A percentile compares a stretch with the other conserved stretches of the same genome.
Conservation (phyloP, 306 rosid species). For the Gleditsia sinensis region DNA sequence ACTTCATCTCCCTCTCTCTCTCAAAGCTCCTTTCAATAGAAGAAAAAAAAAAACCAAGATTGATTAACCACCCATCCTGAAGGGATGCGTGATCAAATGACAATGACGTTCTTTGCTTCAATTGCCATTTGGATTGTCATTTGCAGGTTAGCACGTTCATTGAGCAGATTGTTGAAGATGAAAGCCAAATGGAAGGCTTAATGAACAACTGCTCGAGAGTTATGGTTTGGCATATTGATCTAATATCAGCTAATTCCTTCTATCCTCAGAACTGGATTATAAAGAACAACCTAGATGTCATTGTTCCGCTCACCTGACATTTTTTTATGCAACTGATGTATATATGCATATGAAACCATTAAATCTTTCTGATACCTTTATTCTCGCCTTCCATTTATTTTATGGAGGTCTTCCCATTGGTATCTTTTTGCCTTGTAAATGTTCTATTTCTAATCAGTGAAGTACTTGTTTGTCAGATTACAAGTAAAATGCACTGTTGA, state of each 20-base stretch:
- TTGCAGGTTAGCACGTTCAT: constrained; percentile 80
- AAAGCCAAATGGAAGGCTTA: constrained; percentile 90
- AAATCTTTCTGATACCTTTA: constrained; percentile 18
- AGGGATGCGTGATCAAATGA: too few species aligned
- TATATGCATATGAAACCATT: constrained; percentile 22
- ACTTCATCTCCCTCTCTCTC: background rate
- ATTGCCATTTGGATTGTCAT: constrained; percentile 31
- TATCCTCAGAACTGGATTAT: constrained; percentile 69
- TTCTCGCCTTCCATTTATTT: constrained; percentile 22
- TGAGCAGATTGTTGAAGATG: constrained; percentile 85
- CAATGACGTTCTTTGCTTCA: background rate
- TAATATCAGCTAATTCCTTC: constrained; percentile 45
- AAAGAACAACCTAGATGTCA: constrained; percentile 61
- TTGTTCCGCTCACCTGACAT: constrained; percentile 48
- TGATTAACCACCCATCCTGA: background rate
- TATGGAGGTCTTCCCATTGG: too few species aligned
- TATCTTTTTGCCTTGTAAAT: too few species aligned
- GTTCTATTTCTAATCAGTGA: background rate
- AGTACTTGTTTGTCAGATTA: constrained; percentile 7
- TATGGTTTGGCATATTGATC: constrained; percentile 76
- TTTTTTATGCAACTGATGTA: constrained; percentile 36
- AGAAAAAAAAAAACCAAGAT: background rate
- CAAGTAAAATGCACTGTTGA: background rate
- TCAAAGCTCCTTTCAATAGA: background rate
- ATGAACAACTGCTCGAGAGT: constrained; percentile 63